A percentile compares a stretch with the other conserved stretches of the same genome.
Evolutionary conservation across 208 protist species (phyloP).

Genomic region (Sergeia podlipaevii): DNA sequence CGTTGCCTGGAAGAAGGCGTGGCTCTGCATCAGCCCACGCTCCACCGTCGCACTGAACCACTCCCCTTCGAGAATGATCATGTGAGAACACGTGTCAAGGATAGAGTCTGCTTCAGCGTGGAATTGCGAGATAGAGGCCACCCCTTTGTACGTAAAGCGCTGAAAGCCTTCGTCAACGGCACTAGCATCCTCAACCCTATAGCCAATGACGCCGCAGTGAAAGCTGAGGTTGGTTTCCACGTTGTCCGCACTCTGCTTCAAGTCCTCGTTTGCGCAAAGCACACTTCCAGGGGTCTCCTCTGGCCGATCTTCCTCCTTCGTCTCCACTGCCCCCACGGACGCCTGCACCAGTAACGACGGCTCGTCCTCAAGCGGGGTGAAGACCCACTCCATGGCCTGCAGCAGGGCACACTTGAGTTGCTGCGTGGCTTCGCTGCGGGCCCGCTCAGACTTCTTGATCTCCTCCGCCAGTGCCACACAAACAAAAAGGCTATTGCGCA

Average conservation of each 20-base stretch:
- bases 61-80: conserved; percentile 43
- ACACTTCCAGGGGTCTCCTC: background rate
- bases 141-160: conserved; percentile 20
- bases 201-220: conserved; percentile 7
- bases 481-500: conserved; percentile 53
- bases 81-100: background rate
- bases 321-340: conserved; percentile 18
- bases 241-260: no score
- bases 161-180: conserved; percentile 41
- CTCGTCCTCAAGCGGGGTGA: conserved; percentile 49
- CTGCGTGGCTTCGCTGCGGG: conserved; percentile 21
- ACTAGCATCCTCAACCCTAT: background rate
- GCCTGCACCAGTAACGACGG: conserved; percentile 28
- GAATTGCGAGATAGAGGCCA: conserved; percentile 13
- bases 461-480: conserved; percentile 31
- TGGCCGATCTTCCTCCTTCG: background rate
- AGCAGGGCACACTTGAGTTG: conserved; percentile 22
- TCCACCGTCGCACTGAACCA: conserved; percentile 60
- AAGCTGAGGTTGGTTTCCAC: no score
- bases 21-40: conserved; percentile 27
- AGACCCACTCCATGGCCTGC: conserved; percentile 33
- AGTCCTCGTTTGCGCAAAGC: no score
- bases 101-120: conserved; percentile 10
- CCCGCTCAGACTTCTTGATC: conserved; percentile 24
- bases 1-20: conserved; percentile 35